Percentiles rank a stretch among this genome's conserved stretches.
Evolutionary conservation across 2,329 filamentous ascomycete species (phyloP).

Genomic region (Claviceps citrina): DNA sequence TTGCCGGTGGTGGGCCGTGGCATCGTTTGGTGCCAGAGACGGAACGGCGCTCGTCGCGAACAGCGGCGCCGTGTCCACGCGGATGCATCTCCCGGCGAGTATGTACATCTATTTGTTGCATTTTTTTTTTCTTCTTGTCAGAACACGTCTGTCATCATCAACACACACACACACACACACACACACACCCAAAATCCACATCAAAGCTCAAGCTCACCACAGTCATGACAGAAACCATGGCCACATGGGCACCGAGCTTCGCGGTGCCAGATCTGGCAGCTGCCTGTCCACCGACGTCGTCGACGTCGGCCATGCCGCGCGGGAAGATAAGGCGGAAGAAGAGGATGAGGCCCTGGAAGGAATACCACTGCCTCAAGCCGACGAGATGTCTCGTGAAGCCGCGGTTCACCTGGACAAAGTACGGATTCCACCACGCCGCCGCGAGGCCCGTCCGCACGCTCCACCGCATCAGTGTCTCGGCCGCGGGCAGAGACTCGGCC

Average conservation of each 20-base stretch:
- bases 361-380: constrained; percentile 50
- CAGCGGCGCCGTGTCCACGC: constrained; percentile 41
- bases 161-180: no score
- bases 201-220: constrained; percentile 29
- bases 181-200: no score
- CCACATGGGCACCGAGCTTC: constrained; percentile 36
- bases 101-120: constrained; percentile 25
- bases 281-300: constrained; percentile 25
- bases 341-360: constrained; percentile 45
- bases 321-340: constrained; percentile 37
- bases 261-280: constrained; percentile 21
- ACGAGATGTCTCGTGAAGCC: constrained; percentile 44
- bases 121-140: no score
- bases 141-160: no score
- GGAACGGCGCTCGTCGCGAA: constrained; percentile 21
- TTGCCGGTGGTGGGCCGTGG: constrained; percentile 11
- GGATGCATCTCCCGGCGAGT: constrained; percentile 30
- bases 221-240: constrained; percentile 36
- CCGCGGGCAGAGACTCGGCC: constrained; percentile 22
- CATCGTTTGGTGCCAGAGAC: constrained; percentile 13
- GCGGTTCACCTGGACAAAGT: constrained; percentile 42
- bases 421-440: constrained; percentile 54
- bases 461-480: constrained; percentile 28
- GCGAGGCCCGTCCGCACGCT: constrained; percentile 33
- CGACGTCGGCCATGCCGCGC: no score